Conservation (phyloP, 148 eudicot species). For the Vaccinium darrowii region DNA sequence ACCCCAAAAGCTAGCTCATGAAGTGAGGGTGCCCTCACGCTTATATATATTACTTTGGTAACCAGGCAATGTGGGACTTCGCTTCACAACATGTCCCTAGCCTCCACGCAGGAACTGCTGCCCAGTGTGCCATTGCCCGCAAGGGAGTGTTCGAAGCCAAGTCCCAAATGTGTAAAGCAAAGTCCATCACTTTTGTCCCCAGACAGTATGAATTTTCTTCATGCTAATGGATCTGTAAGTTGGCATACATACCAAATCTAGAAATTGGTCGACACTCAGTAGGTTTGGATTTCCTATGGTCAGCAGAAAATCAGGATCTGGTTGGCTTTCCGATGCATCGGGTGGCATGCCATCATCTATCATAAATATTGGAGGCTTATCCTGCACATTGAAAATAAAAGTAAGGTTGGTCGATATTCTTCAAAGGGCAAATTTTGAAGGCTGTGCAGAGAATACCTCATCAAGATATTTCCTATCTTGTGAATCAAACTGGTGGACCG, state of each 20-base stretch:
- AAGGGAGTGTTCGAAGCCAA: not conserved
- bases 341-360: slow-evolving; percentile 38
- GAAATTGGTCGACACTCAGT: slow-evolving; percentile 55
- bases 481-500: slow-evolving; percentile 36
- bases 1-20: too few species aligned
- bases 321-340: slow-evolving; percentile 25
- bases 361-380: slow-evolving; percentile 27
- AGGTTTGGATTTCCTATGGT: slow-evolving; percentile 32
- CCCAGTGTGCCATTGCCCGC: not conserved
- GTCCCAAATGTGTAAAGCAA: not conserved
- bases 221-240: not conserved
- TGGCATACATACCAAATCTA: slow-evolving; percentile 45
- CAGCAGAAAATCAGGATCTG: slow-evolving; percentile 37
- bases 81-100: not conserved
- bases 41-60: too few species aligned
- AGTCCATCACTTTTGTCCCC: not conserved
- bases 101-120: not conserved
- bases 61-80: too few species aligned
- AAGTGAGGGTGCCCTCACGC: too few species aligned
- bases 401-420: not conserved
- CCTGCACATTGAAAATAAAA: slow-evolving; percentile 26
- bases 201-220: not conserved
- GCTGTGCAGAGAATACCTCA: slow-evolving; percentile 33
- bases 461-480: slow-evolving; percentile 33
- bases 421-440: not conserved